Evolutionary conservation across 1,139 yeast species (phyloP).

Genomic region (Suhomyces atakaporum): DNA sequence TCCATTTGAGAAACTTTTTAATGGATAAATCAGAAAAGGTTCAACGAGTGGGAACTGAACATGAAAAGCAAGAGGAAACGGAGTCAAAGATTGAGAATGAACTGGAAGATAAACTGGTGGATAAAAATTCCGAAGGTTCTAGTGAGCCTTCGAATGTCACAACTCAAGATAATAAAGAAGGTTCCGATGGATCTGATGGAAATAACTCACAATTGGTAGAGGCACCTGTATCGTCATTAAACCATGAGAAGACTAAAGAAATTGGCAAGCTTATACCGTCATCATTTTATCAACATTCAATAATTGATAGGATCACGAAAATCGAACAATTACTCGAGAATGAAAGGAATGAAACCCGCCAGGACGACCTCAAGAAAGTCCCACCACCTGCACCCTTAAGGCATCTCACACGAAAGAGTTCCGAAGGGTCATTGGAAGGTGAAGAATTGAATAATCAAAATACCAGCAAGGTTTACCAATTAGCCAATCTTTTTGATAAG

Average conservation of each 20-base stretch:
- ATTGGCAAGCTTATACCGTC: conserved; percentile 28
- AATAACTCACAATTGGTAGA: background rate
- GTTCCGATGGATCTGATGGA: background rate
- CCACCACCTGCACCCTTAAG: conserved; percentile 21
- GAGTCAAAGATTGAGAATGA: conserved; percentile 2
- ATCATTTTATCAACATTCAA: conserved; percentile 24
- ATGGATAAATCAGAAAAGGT: conserved; percentile 37
- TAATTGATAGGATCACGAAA: conserved; percentile 28
- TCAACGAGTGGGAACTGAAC: conserved; percentile 4
- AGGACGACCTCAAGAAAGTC: conserved; percentile 14
- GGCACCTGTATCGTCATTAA: conserved; percentile 9
- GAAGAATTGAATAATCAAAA: conserved; percentile 3
- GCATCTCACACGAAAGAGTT: conserved; percentile 16
- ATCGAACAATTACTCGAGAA: conserved; percentile 29
- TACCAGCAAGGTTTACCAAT: conserved; percentile 52
- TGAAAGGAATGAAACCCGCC: conserved; percentile 16
- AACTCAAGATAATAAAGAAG: background rate
- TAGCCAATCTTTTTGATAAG: conserved; percentile 71
- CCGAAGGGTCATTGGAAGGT: conserved; percentile 13
- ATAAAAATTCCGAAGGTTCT: too few relatives aligned
- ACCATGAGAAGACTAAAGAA: conserved; percentile 19
- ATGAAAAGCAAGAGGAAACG: conserved; percentile 1
- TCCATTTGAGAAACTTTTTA: conserved; percentile 78
- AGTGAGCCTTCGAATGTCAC: background rate
- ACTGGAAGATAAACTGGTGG: background rate